Base-by-base conservation (phyloP, 129 eudicot species). In the Heracleum sosnowskyi region DNA sequence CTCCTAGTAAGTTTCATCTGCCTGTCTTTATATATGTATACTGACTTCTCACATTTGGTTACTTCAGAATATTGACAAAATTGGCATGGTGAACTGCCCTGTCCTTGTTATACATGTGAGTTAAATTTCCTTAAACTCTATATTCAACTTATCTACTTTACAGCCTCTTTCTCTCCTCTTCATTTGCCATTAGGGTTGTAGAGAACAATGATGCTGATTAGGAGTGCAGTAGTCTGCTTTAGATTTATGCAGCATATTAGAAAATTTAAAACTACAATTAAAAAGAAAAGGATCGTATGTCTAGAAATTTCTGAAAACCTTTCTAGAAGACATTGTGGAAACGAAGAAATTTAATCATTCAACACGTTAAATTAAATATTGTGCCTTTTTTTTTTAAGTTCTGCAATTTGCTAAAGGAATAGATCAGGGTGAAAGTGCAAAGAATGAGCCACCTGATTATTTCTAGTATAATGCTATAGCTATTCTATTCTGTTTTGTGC, bases 101-200 rank as follows among this genome's bases (percentile, higher is more conserved):
- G 94, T 93, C 69, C 88, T 93, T 12, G 88, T 93, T 57, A 93
- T 93, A 55, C 97, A 93, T 77, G 97, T 91, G 86, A 91, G 95
- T 82, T 73, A 16, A 49, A 28, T 42, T 74, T 11, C 36, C 11
- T 49, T 33, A 26, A 11, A 7, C 39, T 77, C 26, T 22, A 39
- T 31, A 15, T 31, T 31, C 68, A 33, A n/a, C 72, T 6, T 62
- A 4, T 64, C 31, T 63, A 34, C 7, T 26, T 77, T 26, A 26
- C 29, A 4, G 7, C 29, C 26, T 15, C 44, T 18, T 35, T 17
- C 73, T 34, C 20, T 29, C 18, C 31, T 16, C 40, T 15, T 11
- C 22, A 4, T 33, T 26, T 12, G 24, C 57, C 28, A 57, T n/a
- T 57, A 24, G 64, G 12, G 4, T 57, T 57, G 66, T 26, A 57